Evolutionary conservation across 352 stramenopile species (phyloP).

Genomic region (Phytophthora agathidicida): DNA sequence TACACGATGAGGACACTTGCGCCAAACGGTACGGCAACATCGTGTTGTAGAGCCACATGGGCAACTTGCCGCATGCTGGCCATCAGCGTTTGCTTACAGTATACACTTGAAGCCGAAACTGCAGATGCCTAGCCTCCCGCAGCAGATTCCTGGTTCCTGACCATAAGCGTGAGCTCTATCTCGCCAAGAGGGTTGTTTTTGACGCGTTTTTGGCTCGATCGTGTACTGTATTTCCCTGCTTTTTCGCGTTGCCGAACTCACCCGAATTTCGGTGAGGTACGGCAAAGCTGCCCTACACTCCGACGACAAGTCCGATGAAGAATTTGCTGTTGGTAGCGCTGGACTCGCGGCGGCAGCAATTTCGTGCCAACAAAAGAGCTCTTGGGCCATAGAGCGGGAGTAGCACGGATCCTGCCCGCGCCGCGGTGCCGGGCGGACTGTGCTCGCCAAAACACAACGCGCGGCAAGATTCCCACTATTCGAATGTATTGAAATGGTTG

Average conservation of each 20-base stretch:
- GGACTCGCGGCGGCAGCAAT: not conserved
- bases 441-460: constrained; percentile 13
- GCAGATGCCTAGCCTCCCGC: no score
- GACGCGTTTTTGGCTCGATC: not conserved
- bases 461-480: constrained; percentile 4
- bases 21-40: constrained; percentile 12
- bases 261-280: constrained; percentile 3
- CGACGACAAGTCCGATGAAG: constrained; percentile 5
- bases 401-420: not conserved
- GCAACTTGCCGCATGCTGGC: not conserved
- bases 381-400: constrained; percentile 19
- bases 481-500: no score
- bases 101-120: not conserved
- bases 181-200: no score
- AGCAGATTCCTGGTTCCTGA: no score
- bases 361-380: constrained; percentile 3
- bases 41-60: constrained; percentile 10
- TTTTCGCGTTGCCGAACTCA: constrained; percentile 9
- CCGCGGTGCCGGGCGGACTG: constrained; percentile 8
- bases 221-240: not conserved
- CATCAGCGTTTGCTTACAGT: constrained; percentile 3
- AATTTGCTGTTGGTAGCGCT: not conserved
- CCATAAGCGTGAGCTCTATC: no score
- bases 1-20: no score
- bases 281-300: constrained; percentile 3